phyloP scores from a whole-genome alignment of 2,329 filamentous ascomycete species.

The Fusarium algeriense region DNA sequence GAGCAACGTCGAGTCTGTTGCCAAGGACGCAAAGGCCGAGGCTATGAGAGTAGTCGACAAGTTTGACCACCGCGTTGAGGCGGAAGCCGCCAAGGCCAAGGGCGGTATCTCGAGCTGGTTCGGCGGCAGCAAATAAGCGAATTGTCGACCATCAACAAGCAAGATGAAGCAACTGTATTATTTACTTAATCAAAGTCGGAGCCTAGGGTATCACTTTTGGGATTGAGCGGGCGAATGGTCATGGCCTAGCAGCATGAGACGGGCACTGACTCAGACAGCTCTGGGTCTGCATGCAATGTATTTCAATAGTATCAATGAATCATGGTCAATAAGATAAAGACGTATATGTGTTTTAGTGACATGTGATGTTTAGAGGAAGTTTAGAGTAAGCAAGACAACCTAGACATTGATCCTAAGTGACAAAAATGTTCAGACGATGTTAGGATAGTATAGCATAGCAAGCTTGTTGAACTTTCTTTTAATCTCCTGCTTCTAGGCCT shows the following conservation, averaged over 20 bases:
- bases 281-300: conserved; percentile 23
- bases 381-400: too few relatives aligned
- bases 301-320: conserved; percentile 33
- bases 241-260: conserved; percentile 25
- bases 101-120: conserved; percentile 88
- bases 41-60: conserved; percentile 81
- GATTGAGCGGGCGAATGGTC: conserved; percentile 24
- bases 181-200: conserved; percentile 27
- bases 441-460: too few relatives aligned
- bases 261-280: conserved; percentile 12
- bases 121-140: conserved; percentile 62
- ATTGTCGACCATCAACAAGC: neutral
- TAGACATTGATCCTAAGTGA: too few relatives aligned
- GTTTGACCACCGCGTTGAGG: conserved; percentile 85
- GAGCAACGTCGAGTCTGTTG: conserved; percentile 68
- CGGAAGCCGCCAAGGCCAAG: conserved; percentile 85
- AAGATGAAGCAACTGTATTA: conserved; percentile 21
- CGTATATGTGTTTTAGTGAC: neutral
- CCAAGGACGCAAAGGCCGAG: conserved; percentile 73
- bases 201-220: conserved; percentile 16
- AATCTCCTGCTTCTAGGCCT: too few relatives aligned
- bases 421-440: too few relatives aligned
- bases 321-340: conserved; percentile 10
- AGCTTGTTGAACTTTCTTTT: too few relatives aligned
- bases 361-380: neutral